phyloP scores from a whole-genome alignment of 2,329 filamentous ascomycete species.

The Pseudocercospora eumusae region DNA sequence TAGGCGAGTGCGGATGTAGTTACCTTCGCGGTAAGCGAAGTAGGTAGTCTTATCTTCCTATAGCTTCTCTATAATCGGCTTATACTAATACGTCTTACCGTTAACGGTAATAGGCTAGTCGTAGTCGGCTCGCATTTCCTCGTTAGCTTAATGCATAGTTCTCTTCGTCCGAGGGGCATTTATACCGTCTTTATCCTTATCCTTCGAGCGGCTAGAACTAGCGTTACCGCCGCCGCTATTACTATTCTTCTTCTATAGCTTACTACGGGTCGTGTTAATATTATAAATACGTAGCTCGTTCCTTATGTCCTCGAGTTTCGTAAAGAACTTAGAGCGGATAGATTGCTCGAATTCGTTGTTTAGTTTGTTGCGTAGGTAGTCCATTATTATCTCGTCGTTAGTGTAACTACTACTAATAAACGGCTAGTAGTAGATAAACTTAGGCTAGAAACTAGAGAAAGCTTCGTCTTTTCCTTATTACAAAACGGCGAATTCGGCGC shows the following conservation, averaged over 20 bases:
- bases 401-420: background rate
- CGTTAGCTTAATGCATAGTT: background rate
- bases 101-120: constrained; percentile 1
- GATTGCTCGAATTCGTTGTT: background rate
- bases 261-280: background rate
- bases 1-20: background rate
- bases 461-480: background rate
- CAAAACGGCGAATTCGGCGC: background rate
- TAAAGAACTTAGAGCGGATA: background rate
- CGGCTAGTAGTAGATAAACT: background rate
- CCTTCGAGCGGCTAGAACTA: background rate
- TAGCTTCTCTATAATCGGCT: background rate
- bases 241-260: background rate
- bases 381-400: background rate
- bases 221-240: background rate
- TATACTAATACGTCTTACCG: background rate
- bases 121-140: background rate
- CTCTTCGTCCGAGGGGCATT: background rate
- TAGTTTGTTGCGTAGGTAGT: background rate
- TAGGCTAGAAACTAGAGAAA: background rate
- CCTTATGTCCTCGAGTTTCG: background rate
- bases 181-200: background rate
- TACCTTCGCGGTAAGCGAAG: background rate
- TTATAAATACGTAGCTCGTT: background rate
- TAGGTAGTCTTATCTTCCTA: background rate